Base-by-base conservation (phyloP, 768 basidiomycete genomes). In the Butyriboletus loyo region DNA sequence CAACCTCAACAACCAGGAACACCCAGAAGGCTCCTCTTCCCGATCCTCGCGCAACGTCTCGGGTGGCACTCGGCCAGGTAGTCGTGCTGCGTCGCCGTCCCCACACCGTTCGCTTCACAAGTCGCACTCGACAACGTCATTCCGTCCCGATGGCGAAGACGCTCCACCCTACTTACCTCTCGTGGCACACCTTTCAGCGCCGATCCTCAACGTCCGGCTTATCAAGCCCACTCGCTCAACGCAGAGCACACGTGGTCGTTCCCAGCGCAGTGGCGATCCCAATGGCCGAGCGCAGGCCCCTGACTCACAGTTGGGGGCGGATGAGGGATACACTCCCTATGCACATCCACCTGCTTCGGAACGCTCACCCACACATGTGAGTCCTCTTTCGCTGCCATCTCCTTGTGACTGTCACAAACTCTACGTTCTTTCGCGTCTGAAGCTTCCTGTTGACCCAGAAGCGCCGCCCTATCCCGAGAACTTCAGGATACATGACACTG, bases 1-100 rank as follows among this genome's bases (percentile, higher is more conserved):
- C 69, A 81, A 82, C 61, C 72, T 86, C 8, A 78, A 78, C 54
- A 17, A 50, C 37, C 54, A 49, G 8, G 46, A 43, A 2, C 17
- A 28, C 41, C 34, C 41, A 17, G 66, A 68, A 4, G 58, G 62
- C 27, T 65, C 69, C 3, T 54, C 59, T n/a, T 56, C 58, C 34
- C 65, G 58, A 2, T 66, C 67, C 47, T 64, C 66, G 25, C 70
- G 71, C 40, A 70, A 71, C 53, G 59, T 69, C 34, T 75, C 74
- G 17, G 66, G 66, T 3, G 65, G 58, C n/a, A 70, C 67, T 1
- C 41, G 53, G 4, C 14, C 46, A n/a, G 53, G 53, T 25, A 65
- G 65, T 43, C 65, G 60, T 5, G 48, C 49, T 0, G 34, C 56
- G 1, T 70, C 67, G 0, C 57, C 56, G 5, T 62, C 67, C 2